A percentile compares a stretch with the other conserved stretches of the same genome.
phyloP scores from a whole-genome alignment of 1,284 basidiomycete genomes.

The Malassezia obtusa region DNA sequence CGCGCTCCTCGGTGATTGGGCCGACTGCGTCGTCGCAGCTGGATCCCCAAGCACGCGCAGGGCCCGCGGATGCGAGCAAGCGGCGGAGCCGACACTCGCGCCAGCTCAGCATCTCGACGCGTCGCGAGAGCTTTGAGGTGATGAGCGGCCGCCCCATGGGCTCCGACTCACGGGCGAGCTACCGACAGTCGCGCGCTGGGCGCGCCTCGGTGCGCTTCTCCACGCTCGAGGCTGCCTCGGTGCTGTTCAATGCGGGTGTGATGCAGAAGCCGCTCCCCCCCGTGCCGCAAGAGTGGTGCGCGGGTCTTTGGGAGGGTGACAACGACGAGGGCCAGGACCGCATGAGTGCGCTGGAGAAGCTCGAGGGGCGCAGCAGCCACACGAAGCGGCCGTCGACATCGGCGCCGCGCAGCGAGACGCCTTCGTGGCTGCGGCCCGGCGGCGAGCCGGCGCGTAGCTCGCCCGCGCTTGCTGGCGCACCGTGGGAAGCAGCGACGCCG shows the following conservation, averaged over 20 bases:
- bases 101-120: constrained; percentile 12
- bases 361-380: constrained; percentile 11
- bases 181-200: background rate
- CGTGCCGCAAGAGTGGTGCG: constrained; percentile 7
- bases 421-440: constrained; percentile 4
- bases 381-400: background rate
- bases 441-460: background rate
- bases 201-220: constrained; percentile 11
- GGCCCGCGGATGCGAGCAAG: background rate
- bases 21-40: background rate
- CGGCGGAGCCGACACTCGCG: constrained; percentile 13
- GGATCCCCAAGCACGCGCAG: background rate
- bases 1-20: background rate
- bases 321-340: constrained; percentile 8
- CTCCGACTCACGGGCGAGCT: background rate
- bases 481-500: background rate
- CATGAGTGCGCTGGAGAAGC: constrained; percentile 9
- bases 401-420: background rate
- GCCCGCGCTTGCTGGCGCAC: background rate
- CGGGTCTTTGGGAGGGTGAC: constrained; percentile 1
- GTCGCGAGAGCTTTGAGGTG: constrained; percentile 10
- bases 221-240: constrained; percentile 12
- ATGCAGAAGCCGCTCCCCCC: constrained; percentile 9
- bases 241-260: constrained; percentile 3
- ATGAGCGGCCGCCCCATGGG: constrained; percentile 10